Evolutionary conservation across 73 alveolate species (phyloP), one percentile per base, ranked within the genome.

Genomic region (Blepharisma stoltei): DNA sequence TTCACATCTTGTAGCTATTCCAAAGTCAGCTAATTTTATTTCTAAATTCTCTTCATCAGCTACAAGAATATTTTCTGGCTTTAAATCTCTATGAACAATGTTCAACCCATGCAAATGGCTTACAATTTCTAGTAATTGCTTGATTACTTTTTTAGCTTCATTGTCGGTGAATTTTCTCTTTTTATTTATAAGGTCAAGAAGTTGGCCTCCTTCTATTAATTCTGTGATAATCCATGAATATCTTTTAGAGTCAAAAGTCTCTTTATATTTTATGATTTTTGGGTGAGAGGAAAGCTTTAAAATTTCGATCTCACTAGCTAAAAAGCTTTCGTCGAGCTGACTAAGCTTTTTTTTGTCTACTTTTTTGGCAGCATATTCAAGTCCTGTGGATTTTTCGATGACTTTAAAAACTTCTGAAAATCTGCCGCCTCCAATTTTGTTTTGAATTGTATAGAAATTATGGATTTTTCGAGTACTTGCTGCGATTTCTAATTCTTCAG

Each of bases 191-290:
- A n/a, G 14, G 46, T 60, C 73, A 60, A 60, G 41, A 6, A 88
- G 89, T 52, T 84, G 90, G 21, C 88, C 91, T 0, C 95, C 95
- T 43, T 70, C 47, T 27, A 83, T 80, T 21, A 71, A 49, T 67
- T 84, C 90, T 82, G 84, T 75, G 50, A 88, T 80, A 20, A 88
- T 80, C 50, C 55, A 81, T 67, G 80, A 67, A 53, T 50, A 46
- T 37, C 69, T 47, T 27, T 49, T 46, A 68, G 65, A 71, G 52
- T 78, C 89, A 52, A 70, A 87, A 7, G 70, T 81, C 69, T 86
- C 93, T 60, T 71, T 71, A 47, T 71, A 66, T 86, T 86, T 86
- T 41, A 86, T 81, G 46, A 86, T 77, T 55, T 75, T 71, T 41
- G 90, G 90, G 78, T 86, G 90, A 53, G 44, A 76, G 86, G n/a